phyloP scores from a whole-genome alignment of 805 yeast species.

The Wickerhamia fluorescens region DNA sequence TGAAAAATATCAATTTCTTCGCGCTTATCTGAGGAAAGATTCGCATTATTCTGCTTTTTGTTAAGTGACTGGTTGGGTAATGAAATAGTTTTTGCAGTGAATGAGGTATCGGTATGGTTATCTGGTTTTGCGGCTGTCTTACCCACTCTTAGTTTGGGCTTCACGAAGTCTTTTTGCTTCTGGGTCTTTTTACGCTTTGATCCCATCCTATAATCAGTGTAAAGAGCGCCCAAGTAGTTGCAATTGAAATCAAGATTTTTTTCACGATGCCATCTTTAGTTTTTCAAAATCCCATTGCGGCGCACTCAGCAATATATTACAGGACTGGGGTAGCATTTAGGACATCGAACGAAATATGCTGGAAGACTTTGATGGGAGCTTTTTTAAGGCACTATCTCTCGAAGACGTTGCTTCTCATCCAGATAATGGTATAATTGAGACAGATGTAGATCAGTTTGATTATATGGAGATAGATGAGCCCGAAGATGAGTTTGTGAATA shows the following conservation, averaged over 20 bases:
- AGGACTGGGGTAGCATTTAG: too few species aligned
- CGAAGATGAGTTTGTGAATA: neutral
- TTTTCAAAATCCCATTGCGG: too few species aligned
- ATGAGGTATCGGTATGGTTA: constrained; percentile 81
- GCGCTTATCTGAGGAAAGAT: constrained; percentile 6
- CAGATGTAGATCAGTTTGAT: constrained; percentile 11
- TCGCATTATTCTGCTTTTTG: constrained; percentile 7
- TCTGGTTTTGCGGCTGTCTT: constrained; percentile 65
- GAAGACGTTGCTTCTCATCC: constrained; percentile 16
- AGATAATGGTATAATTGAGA: too few species aligned
- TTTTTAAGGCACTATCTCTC: constrained; percentile 18
- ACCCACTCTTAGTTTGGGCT: constrained; percentile 82
- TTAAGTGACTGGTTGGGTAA: constrained; percentile 39
- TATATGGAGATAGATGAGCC: constrained; percentile 13
- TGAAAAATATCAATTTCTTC: constrained; percentile 46
- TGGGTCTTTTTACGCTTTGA: constrained; percentile 53
- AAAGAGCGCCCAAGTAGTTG: too few species aligned
- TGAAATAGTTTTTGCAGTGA: constrained; percentile 56
- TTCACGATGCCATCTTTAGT: too few species aligned
- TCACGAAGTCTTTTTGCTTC: constrained; percentile 67
- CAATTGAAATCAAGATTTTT: too few species aligned
- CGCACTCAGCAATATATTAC: too few species aligned
- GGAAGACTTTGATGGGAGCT: constrained; percentile 16
- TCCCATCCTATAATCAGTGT: constrained; percentile 2
- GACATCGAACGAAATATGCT: too few species aligned